phyloP scores from a whole-genome alignment of 257 asterid genomes.

The Solanum tarijense region DNA sequence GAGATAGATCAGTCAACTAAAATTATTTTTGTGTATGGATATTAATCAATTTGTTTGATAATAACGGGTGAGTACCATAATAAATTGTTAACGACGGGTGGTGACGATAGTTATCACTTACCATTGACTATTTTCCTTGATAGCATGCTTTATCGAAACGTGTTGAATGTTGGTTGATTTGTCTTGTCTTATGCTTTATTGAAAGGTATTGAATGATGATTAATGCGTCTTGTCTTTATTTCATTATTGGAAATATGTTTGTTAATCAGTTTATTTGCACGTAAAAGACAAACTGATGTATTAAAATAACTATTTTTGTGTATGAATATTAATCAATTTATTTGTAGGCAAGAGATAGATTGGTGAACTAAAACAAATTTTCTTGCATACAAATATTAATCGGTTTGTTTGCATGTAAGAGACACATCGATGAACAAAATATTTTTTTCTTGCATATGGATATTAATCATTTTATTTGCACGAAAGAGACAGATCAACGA shows the following conservation, averaged over 20 bases:
- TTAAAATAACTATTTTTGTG: neutral
- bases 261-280: neutral
- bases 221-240: neutral
- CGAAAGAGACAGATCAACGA: too few relatives aligned
- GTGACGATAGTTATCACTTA: rapidly evolving
- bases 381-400: neutral
- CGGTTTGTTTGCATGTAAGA: neutral
- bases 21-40: neutral
- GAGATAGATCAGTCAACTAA: neutral
- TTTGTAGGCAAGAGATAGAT: neutral
- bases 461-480: too few relatives aligned
- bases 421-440: too few relatives aligned
- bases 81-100: neutral
- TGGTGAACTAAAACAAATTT: neutral
- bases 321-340: neutral
- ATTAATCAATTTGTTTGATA: neutral
- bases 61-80: neutral
- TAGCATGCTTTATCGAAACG: neutral
- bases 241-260: neutral
- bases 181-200: neutral
- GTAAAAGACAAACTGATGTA: neutral
- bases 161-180: neutral
- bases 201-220: neutral
- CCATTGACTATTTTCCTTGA: neutral
- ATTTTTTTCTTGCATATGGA: too few relatives aligned